These are phyloP conservation scores for Amyloporia xantha DNA, from an alignment of 768 basidiomycete genomes.

Conservation along the genomic window DNA sequence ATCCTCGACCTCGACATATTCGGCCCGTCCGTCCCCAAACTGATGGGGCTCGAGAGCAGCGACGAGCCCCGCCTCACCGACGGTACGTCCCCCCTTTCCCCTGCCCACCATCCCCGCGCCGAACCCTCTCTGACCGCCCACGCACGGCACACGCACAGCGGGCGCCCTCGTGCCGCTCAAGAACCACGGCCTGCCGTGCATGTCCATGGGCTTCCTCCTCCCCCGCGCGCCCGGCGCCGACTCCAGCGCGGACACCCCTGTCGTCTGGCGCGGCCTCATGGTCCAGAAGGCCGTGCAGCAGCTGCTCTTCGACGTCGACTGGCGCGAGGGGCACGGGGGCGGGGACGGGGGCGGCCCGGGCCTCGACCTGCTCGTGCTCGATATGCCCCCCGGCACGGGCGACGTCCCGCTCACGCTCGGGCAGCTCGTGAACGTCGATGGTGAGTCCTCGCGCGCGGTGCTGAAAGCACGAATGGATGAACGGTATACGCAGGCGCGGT, in stretches of 20 bases:
- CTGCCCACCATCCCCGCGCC: background rate
- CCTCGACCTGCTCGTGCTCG: conserved; percentile 83
- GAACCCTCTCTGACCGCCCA: background rate
- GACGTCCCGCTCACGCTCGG: conserved; percentile 92
- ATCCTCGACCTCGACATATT: conserved; percentile 94
- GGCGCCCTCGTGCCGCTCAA: conserved; percentile 76
- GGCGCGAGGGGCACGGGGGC: conserved; percentile 37
- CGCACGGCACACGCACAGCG: conserved; percentile 26
- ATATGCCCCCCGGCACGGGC: conserved; percentile 97
- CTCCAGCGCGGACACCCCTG: conserved; percentile 61
- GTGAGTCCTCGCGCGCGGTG: conserved; percentile 41
- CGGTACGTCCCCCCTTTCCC: conserved; percentile 36
- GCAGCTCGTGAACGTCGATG: conserved; percentile 79
- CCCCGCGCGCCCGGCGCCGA: conserved; percentile 43
- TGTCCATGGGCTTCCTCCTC: conserved; percentile 97
- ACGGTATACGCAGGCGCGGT: conserved; percentile 87
- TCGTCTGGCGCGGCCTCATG: conserved; percentile 97
- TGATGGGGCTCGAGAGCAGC: conserved; percentile 79
- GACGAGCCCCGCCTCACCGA: conserved; percentile 75
- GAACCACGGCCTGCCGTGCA: conserved; percentile 87
- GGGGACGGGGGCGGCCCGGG: conserved; percentile 34
- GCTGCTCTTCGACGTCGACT: conserved; percentile 92
- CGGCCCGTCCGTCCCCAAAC: conserved; percentile 87
- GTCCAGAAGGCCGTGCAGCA: conserved; percentile 98
- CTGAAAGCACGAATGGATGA: too few species aligned